Evolutionary conservation across 2,329 filamentous ascomycete genomes (phyloP), one percentile per base, ranked within the genome.

Genomic region (Elsinoe perseae): DNA sequence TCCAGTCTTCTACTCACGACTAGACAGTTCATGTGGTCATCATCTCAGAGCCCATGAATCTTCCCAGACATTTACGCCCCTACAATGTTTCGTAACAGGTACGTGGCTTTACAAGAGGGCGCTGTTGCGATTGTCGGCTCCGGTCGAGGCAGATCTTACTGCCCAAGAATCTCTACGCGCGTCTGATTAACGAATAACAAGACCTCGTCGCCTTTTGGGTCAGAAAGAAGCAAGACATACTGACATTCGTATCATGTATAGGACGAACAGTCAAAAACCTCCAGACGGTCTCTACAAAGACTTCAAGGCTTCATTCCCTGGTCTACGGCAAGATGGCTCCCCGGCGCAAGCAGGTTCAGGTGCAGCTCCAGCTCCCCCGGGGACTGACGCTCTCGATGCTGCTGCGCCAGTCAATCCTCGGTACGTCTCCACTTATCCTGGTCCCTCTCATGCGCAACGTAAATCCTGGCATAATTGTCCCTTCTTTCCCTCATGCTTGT

Each of bases 301-400:
- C 70, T 95, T 95, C 74, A 87, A 87, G 70, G 82, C 88, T 66
- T 84, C 82, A 63, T 95, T 95, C 66, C 86, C 89, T 46, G 83
- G 91, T 64, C 76, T 95, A 60, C 75, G 79, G 57, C 74, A 60
- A 52, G 57, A 58, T 50, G 63, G 65, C 12, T 61, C 66, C 23
- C 54, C 50, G 20, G 38, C 48, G 42, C 53, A 44, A 46, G 23
- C 28, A 53, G 30, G 16, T 38, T 27, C 28, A 27, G n/a, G n/a
- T n/a, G 32, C 38, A 25, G 20, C 52, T 50, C 16, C 28, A 25
- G 44, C 4, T 27, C 20, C 23, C 21, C 21, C 44, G 9, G 30
- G n/a, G 28, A 52, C 30, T 21, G 28, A 34, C 30, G 48, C 30
- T 23, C 48, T 36, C 32, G 48, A 52, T 52, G 48, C 48, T 36